These are phyloP conservation scores for Chenopodium suecicum DNA, from an alignment of 148 eudicot species.

Conservation along the genomic window DNA sequence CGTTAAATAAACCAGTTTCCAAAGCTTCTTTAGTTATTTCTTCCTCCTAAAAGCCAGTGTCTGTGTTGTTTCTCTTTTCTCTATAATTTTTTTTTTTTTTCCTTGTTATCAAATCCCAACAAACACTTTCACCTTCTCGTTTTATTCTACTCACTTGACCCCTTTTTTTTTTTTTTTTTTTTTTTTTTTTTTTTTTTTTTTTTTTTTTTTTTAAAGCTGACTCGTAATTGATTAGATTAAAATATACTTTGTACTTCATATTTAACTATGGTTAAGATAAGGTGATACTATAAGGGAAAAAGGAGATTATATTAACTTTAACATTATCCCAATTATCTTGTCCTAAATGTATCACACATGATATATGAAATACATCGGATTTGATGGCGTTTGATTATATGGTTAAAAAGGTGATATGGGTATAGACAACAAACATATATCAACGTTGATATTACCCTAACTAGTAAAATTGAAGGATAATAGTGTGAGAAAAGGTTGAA, in stretches of 20 bases:
- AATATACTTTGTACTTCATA: too few relatives aligned
- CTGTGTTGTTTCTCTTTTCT: not conserved
- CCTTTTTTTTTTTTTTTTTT: not conserved
- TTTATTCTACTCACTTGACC: slow-evolving; percentile 1
- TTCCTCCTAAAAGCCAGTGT: slow-evolving; percentile 18
- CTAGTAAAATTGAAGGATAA: not conserved
- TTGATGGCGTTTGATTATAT: too few relatives aligned
- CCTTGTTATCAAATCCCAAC: slow-evolving; percentile 38
- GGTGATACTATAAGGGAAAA: too few relatives aligned
- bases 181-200: not conserved
- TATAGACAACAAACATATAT: too few relatives aligned
- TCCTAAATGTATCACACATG: too few relatives aligned
- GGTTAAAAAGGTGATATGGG: too few relatives aligned
- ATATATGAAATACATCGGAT: too few relatives aligned
- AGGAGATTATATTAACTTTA: too few relatives aligned
- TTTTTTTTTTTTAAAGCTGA: not conserved
- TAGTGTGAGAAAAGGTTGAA: too few relatives aligned
- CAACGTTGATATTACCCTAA: too few relatives aligned
- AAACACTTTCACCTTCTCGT: slow-evolving; percentile 12
- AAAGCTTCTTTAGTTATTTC: slow-evolving; percentile 5
- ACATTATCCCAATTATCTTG: too few relatives aligned
- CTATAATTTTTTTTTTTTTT: not conserved
- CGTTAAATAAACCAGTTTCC: not conserved
- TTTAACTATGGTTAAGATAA: too few relatives aligned
- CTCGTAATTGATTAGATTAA: not conserved